These are phyloP conservation scores for Sarcocystis neurona DNA, from an alignment of 169 alveolate species.

Conservation along the genomic window DNA sequence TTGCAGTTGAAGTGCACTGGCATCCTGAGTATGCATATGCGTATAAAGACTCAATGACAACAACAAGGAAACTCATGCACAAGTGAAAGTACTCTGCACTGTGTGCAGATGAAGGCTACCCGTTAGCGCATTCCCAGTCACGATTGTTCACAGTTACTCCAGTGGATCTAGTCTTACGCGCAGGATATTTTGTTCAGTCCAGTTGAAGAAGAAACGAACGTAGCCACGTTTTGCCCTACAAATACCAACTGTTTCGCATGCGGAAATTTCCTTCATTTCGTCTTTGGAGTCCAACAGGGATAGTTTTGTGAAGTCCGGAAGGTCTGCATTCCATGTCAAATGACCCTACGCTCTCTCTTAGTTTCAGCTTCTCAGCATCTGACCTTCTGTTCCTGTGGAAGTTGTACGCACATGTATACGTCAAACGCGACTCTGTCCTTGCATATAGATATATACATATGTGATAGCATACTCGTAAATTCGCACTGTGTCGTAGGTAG, in stretches of 20 bases:
- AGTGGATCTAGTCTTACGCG: too few species aligned
- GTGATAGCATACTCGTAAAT: too few species aligned
- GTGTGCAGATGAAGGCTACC: neutral
- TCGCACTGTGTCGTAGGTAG: too few species aligned
- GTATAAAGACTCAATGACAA: too few species aligned
- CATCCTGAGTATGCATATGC: too few species aligned
- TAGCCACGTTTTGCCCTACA: conserved; percentile 67
- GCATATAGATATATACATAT: too few species aligned
- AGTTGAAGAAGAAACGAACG: conserved; percentile 63
- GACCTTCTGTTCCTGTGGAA: conserved; percentile 61
- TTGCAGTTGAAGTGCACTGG: too few species aligned
- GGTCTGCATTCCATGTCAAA: conserved; percentile 8
- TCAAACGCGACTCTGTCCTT: too few species aligned
- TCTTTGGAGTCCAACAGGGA: conserved; percentile 58
- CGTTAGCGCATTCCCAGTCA: too few species aligned
- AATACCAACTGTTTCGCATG: conserved; percentile 65
- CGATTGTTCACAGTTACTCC: too few species aligned
- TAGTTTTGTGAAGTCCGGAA: conserved; percentile 61
- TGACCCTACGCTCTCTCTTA: neutral
- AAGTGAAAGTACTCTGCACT: neutral
- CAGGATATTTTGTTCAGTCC: conserved; percentile 65
- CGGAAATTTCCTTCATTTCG: conserved; percentile 57
- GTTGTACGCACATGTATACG: too few species aligned
- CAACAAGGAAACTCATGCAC: too few species aligned
- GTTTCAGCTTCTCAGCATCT: neutral